Percentiles rank a stretch among this genome's conserved stretches.
Evolutionary conservation across 2,329 filamentous ascomycete species (phyloP).

Genomic region (Claviceps pusilla): DNA sequence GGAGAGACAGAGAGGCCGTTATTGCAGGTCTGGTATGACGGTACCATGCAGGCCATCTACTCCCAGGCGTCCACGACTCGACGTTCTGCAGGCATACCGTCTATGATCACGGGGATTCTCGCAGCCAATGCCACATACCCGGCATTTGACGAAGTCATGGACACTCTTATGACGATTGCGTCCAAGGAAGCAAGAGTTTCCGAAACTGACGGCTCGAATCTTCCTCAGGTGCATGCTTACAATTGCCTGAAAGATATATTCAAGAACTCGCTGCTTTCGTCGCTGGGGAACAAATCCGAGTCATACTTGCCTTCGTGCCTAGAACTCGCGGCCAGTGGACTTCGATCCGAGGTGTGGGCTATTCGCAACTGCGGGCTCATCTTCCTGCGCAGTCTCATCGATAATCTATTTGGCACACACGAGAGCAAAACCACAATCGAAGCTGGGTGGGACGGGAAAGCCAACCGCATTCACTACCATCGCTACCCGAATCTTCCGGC

Average conservation of each 20-base stretch:
- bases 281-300: constrained; percentile 58
- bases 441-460: constrained; percentile 48
- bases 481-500: constrained; percentile 51
- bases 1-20: constrained; percentile 25
- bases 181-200: constrained; percentile 35
- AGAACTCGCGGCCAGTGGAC: constrained; percentile 61
- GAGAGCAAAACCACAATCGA: constrained; percentile 52
- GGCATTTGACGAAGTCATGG: constrained; percentile 51
- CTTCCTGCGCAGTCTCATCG: constrained; percentile 72
- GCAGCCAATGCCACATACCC: constrained; percentile 45
- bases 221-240: constrained; percentile 86
- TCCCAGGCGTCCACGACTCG: constrained; percentile 70
- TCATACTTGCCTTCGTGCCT: constrained; percentile 58
- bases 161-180: constrained; percentile 45
- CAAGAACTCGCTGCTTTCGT: constrained; percentile 62
- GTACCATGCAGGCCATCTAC: constrained; percentile 54
- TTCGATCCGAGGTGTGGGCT: constrained; percentile 78
- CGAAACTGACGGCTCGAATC: constrained; percentile 46
- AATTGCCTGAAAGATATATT: constrained; percentile 91
- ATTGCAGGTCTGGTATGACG: constrained; percentile 57
- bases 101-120: constrained; percentile 69
- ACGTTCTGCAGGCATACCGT: constrained; percentile 81
- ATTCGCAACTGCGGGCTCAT: constrained; percentile 88
- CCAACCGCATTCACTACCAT: constrained; percentile 52
- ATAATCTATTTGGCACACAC: constrained; percentile 60